These are phyloP conservation scores for Aspergillus terreus DNA, from an alignment of 2,329 filamentous ascomycete genomes.

Conservation along the genomic window DNA sequence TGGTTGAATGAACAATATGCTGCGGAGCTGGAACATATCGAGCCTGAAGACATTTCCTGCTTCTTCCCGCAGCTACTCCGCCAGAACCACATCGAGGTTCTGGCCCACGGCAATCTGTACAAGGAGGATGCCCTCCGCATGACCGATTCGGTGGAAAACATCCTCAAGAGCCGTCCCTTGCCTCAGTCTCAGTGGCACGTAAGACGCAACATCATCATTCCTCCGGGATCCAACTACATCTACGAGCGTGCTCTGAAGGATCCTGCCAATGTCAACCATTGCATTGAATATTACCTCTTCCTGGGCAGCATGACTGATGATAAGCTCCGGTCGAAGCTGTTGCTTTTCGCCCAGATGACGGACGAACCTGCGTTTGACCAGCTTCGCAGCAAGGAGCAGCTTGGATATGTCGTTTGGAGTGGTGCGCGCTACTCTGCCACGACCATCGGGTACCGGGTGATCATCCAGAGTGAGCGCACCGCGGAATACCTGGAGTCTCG, in stretches of 20 bases:
- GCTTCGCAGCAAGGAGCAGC: constrained; percentile 91
- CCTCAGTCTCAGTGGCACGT: constrained; percentile 77
- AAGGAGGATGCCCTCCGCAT: constrained; percentile 87
- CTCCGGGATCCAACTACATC: constrained; percentile 75
- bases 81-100: constrained; percentile 82
- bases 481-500: constrained; percentile 79
- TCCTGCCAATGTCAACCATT: constrained; percentile 84
- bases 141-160: constrained; percentile 76
- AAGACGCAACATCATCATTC: constrained; percentile 70
- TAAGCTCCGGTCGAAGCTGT: constrained; percentile 67
- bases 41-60: constrained; percentile 66
- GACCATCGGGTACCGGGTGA: constrained; percentile 78
- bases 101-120: constrained; percentile 89
- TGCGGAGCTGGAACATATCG: constrained; percentile 70
- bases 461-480: constrained; percentile 89
- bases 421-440: constrained; percentile 69
- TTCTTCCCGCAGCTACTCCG: constrained; percentile 78
- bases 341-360: constrained; percentile 83
- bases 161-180: constrained; percentile 68
- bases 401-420: constrained; percentile 94
- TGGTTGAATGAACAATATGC: constrained; percentile 78
- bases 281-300: constrained; percentile 73
- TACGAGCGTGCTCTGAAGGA: constrained; percentile 80
- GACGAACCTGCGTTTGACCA: constrained; percentile 94
- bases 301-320: constrained; percentile 67